Evolutionary conservation across 441 rosid genomes (phyloP).

Genomic region (Capsella rubella): DNA sequence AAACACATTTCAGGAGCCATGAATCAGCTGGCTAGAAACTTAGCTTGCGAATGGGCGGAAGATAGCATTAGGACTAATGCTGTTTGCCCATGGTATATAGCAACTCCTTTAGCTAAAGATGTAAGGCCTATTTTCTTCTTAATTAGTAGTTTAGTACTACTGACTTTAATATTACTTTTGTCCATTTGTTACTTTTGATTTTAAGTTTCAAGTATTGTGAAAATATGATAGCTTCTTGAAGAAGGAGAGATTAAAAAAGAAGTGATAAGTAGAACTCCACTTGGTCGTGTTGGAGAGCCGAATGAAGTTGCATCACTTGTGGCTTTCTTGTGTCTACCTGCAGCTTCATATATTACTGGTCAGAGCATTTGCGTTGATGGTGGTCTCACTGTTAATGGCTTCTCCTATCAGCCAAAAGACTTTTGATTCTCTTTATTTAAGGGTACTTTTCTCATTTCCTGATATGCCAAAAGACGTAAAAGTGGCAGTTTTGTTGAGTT

Average conservation of each 20-base stretch:
- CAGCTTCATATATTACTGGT: slow-evolving; percentile 81
- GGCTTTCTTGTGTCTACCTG: slow-evolving; percentile 75
- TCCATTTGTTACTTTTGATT: background rate
- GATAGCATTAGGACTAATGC: background rate
- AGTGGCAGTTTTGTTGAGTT: too few species aligned
- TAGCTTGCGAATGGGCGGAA: slow-evolving; percentile 11
- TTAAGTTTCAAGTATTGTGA: background rate
- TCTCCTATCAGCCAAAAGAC: slow-evolving; percentile 25
- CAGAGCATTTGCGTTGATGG: slow-evolving; percentile 75
- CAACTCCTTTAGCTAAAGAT: background rate
- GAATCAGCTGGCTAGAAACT: slow-evolving; percentile 11
- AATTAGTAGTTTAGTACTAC: too few species aligned
- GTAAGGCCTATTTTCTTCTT: background rate
- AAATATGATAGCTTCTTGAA: background rate
- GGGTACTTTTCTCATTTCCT: too few species aligned
- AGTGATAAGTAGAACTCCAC: slow-evolving; percentile 43
- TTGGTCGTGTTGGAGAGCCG: slow-evolving; percentile 67
- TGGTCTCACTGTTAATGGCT: slow-evolving; percentile 66
- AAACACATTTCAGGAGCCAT: background rate
- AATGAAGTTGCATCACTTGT: slow-evolving; percentile 74
- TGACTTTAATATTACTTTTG: too few species aligned
- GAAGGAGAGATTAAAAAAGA: background rate
- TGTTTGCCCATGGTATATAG: background rate
- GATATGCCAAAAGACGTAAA: too few species aligned
- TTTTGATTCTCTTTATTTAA: too few species aligned